A percentile compares a stretch with the other conserved stretches of the same genome.
phyloP scores from a whole-genome alignment of 164 flowering plant genomes.

The Akebia trifoliata region DNA sequence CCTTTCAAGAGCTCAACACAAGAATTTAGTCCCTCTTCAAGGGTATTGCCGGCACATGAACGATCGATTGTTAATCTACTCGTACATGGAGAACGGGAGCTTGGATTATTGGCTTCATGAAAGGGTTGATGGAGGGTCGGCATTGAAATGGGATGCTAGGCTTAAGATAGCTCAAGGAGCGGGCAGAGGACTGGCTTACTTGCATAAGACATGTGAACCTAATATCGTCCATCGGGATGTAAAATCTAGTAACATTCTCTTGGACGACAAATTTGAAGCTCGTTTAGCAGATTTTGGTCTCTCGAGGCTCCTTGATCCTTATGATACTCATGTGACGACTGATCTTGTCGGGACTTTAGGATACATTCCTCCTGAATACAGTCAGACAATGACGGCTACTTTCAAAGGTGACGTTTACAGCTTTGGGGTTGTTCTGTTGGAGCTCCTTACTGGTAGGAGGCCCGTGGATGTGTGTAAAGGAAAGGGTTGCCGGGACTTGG shows the following conservation, averaged over 20 bases:
- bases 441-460: constrained; percentile 72
- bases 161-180: constrained; percentile 71
- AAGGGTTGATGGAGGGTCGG: constrained; percentile 42
- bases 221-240: constrained; percentile 71
- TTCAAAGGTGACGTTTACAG: constrained; percentile 83
- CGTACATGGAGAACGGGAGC: constrained; percentile 86
- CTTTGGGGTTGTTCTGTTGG: constrained; percentile 81
- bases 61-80: constrained; percentile 65
- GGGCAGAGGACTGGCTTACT: constrained; percentile 67
- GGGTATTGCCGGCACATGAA: constrained; percentile 67
- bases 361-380: constrained; percentile 81
- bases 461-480: constrained; percentile 76
- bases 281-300: constrained; percentile 90
- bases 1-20: constrained; percentile 76
- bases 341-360: constrained; percentile 87
- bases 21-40: constrained; percentile 77
- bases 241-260: constrained; percentile 77
- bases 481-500: constrained; percentile 60
- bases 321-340: constrained; percentile 82
- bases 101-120: constrained; percentile 92
- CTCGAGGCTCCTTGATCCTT: constrained; percentile 64
- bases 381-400: constrained; percentile 69
- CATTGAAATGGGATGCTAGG: constrained; percentile 52
- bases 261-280: constrained; percentile 68
- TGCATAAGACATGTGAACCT: constrained; percentile 68